These are phyloP conservation scores for Tricladium varicosporioides DNA, from an alignment of 2,329 filamentous ascomycete genomes.

Conservation along the genomic window DNA sequence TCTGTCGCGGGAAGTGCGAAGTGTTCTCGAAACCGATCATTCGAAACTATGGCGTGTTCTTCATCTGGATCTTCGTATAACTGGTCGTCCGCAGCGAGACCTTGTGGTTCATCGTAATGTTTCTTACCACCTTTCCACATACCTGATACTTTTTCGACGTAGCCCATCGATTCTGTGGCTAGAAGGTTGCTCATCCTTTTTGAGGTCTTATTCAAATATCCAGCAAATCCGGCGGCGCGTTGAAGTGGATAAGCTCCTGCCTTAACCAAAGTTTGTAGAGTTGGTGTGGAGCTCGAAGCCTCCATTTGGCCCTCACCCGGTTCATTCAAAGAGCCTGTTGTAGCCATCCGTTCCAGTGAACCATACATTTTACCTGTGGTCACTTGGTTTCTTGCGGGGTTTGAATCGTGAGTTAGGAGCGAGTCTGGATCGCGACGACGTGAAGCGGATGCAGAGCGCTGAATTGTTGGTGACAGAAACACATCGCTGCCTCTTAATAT, in stretches of 20 bases:
- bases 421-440: conserved; percentile 18
- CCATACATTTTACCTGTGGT: conserved; percentile 13
- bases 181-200: conserved; percentile 79
- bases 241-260: conserved; percentile 76
- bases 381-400: conserved; percentile 22
- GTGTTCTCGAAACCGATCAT: conserved; percentile 82
- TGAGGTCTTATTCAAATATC: conserved; percentile 75
- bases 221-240: conserved; percentile 78
- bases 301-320: conserved; percentile 24
- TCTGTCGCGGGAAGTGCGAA: conserved; percentile 87
- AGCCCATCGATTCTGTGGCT: conserved; percentile 90
- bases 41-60: conserved; percentile 61
- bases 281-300: conserved; percentile 45
- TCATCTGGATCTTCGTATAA: conserved; percentile 55
- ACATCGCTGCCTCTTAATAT: conserved; percentile 85
- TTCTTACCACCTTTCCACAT: conserved; percentile 93
- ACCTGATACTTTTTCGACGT: conserved; percentile 92
- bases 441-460: conserved; percentile 39
- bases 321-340: conserved; percentile 25
- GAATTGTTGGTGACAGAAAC: conserved; percentile 76
- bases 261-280: conserved; percentile 56
- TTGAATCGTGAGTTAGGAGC: conserved; percentile 14
- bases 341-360: conserved; percentile 19
- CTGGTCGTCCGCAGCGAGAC: conserved; percentile 53
- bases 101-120: conserved; percentile 72